phyloP scores from a whole-genome alignment of 2,329 filamentous ascomycete genomes.

The Aureobasidium pullulans region DNA sequence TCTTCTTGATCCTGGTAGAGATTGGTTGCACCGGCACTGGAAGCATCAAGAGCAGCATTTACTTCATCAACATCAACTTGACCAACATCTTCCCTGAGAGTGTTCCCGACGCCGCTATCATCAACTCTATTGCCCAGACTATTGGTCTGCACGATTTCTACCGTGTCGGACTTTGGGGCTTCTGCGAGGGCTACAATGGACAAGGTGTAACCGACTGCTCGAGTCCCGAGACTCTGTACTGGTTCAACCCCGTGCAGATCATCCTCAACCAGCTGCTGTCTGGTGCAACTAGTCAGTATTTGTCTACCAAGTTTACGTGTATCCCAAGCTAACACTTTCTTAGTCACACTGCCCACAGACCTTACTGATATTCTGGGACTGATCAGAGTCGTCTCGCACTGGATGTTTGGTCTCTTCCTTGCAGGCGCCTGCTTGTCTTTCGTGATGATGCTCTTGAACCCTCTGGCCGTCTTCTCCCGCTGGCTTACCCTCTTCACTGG shows the following conservation, averaged over 20 bases:
- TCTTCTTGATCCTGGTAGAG: constrained; percentile 75
- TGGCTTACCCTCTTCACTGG: constrained; percentile 59
- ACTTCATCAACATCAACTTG: constrained; percentile 79
- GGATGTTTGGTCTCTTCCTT: constrained; percentile 89
- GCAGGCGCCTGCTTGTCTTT: constrained; percentile 62
- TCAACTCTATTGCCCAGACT: constrained; percentile 81
- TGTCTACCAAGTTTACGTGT: neutral
- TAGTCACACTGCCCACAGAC: constrained; percentile 67
- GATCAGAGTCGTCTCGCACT: constrained; percentile 64
- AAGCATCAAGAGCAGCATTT: constrained; percentile 59
- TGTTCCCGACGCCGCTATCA: constrained; percentile 63
- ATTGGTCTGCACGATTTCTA: constrained; percentile 92
- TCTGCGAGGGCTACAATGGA: constrained; percentile 75
- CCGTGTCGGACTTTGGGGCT: constrained; percentile 84
- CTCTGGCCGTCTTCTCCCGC: constrained; percentile 43
- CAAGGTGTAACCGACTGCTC: constrained; percentile 73
- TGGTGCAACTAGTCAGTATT: constrained; percentile 61
- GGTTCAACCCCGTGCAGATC: constrained; percentile 85
- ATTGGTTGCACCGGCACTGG: constrained; percentile 63
- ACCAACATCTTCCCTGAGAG: constrained; percentile 70
- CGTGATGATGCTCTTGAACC: constrained; percentile 61
- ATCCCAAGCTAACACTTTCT: neutral
- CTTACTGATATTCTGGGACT: constrained; percentile 67
- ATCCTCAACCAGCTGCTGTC: constrained; percentile 71
- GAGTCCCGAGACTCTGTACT: constrained; percentile 62